phyloP scores from a whole-genome alignment of 257 asterid genomes.

The Primulina huaijiensis region DNA sequence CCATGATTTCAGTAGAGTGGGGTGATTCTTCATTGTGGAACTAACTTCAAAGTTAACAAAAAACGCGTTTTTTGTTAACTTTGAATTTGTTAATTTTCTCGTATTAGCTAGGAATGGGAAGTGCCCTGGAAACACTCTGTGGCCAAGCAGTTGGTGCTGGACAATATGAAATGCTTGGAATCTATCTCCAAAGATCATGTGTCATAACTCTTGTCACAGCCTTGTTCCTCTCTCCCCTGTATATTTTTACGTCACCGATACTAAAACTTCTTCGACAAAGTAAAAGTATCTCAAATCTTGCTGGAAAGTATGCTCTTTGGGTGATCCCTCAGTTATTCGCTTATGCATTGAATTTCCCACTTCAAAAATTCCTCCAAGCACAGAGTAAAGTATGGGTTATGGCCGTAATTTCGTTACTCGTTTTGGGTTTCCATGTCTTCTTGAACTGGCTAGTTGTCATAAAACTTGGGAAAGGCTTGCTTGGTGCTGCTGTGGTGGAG shows the following conservation, averaged over 20 bases:
- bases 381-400: constrained; percentile 88
- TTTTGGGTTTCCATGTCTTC: constrained; percentile 54
- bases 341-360: constrained; percentile 67
- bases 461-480: constrained; percentile 49
- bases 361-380: constrained; percentile 79
- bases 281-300: constrained; percentile 41
- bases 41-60: not conserved
- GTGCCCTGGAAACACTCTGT: constrained; percentile 84
- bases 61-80: not conserved
- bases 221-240: constrained; percentile 51
- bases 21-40: not conserved
- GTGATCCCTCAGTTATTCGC: constrained; percentile 77
- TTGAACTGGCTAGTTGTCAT: constrained; percentile 65
- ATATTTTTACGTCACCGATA: constrained; percentile 53
- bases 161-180: constrained; percentile 60
- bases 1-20: not conserved
- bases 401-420: constrained; percentile 50
- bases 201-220: constrained; percentile 50
- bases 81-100: constrained; percentile 6
- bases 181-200: constrained; percentile 77
- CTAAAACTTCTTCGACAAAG: constrained; percentile 49
- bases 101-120: constrained; percentile 87
- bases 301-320: constrained; percentile 68
- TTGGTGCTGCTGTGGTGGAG: constrained; percentile 84
- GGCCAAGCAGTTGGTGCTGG: constrained; percentile 92